Conservation (phyloP, 2,329 filamentous ascomycete species). For the Fonsecaea pedrosoi region DNA sequence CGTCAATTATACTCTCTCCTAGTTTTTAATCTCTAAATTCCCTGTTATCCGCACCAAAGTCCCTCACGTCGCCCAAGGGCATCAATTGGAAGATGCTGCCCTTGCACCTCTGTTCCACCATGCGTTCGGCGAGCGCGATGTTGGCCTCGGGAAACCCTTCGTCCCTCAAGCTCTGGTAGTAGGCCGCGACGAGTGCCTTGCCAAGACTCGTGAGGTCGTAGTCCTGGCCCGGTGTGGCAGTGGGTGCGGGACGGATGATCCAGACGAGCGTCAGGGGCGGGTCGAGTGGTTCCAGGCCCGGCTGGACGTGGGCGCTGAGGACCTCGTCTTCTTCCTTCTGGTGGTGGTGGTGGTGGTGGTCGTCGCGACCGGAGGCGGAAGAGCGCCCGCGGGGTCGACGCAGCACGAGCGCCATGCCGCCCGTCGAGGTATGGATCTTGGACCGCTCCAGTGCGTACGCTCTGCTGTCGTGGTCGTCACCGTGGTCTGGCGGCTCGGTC, state of each 20-base stretch:
- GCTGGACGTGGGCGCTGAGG: constrained; percentile 37
- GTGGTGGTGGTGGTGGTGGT: background rate
- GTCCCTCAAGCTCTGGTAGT: constrained; percentile 38
- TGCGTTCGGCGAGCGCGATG: constrained; percentile 35
- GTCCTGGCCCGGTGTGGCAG: constrained; percentile 14
- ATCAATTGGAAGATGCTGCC: constrained; percentile 29
- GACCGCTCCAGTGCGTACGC: constrained; percentile 31
- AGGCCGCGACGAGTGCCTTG: constrained; percentile 34
- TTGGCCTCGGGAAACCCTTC: constrained; percentile 38
- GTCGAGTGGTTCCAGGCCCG: constrained; percentile 34
- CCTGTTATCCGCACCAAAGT: constrained; percentile 18
- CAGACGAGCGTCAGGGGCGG: constrained; percentile 37
- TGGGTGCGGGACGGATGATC: constrained; percentile 35
- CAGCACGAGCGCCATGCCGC: constrained; percentile 36
- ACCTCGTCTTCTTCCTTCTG: constrained; percentile 15
- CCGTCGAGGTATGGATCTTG: constrained; percentile 36
- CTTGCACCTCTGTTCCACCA: constrained; percentile 31
- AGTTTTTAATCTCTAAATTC: constrained; percentile 15
- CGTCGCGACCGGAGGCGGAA: background rate
- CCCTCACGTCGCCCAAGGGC: constrained; percentile 32
- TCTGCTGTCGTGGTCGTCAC: constrained; percentile 29
- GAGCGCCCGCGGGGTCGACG: background rate
- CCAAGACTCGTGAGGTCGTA: constrained; percentile 30
- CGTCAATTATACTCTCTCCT: background rate
- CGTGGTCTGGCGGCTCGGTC: constrained; percentile 37